A percentile compares a stretch with the other conserved stretches of the same genome.
These are phyloP conservation scores for Clavulina sp. DNA, from an alignment of 768 basidiomycete species.

Conservation along the genomic window DNA sequence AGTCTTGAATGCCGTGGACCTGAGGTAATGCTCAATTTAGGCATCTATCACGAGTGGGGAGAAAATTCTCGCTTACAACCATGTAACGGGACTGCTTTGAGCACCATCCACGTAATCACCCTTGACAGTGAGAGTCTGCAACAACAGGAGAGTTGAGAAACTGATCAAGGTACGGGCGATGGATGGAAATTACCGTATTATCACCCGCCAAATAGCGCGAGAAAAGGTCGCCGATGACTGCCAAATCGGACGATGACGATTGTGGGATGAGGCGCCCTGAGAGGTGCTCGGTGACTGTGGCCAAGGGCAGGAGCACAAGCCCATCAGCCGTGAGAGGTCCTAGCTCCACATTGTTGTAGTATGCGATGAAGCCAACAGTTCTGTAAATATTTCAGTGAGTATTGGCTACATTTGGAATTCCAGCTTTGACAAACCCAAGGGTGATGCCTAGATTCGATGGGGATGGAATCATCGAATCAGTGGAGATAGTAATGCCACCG, in stretches of 20 bases:
- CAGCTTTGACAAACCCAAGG: slow-evolving; percentile 25
- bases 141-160: neutral
- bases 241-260: neutral
- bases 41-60: slow-evolving; percentile 16
- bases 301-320: neutral
- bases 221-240: neutral
- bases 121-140: slow-evolving; percentile 12
- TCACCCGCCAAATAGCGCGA: neutral
- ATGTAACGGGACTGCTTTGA: slow-evolving; percentile 38
- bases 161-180: neutral
- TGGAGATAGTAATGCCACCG: slow-evolving; percentile 55
- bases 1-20: neutral
- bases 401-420: neutral
- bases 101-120: slow-evolving; percentile 45
- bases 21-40: neutral
- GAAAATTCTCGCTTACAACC: slow-evolving; percentile 35
- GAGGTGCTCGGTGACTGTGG: neutral
- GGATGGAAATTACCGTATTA: neutral
- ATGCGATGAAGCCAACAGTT: neutral
- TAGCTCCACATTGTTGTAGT: neutral
- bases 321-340: neutral
- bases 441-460: slow-evolving; percentile 55
- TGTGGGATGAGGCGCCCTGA: neutral
- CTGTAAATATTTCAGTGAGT: no score
- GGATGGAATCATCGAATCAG: slow-evolving; percentile 48